These are phyloP conservation scores for Graphilbum fragrans DNA, from an alignment of 2,329 filamentous ascomycete species.

Conservation along the genomic window DNA sequence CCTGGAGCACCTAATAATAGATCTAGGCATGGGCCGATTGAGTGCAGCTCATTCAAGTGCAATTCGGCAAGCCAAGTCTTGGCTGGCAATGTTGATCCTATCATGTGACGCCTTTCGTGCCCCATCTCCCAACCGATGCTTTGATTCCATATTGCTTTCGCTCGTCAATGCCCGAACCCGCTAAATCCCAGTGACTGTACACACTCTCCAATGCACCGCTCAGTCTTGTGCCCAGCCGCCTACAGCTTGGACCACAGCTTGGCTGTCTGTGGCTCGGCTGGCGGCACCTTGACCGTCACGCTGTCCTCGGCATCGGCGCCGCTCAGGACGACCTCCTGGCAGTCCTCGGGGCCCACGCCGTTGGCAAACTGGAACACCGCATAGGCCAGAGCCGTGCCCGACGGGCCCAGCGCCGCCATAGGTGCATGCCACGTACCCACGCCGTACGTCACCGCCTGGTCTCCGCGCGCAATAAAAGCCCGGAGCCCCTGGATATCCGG, in stretches of 20 bases:
- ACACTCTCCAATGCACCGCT: background rate
- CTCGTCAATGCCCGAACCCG: too few relatives aligned
- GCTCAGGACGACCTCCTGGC: conserved; percentile 58
- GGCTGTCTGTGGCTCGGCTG: background rate
- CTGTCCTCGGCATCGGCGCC: conserved; percentile 1
- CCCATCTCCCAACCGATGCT: too few relatives aligned
- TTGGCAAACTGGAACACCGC: conserved; percentile 84
- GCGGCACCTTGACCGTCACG: conserved; percentile 1
- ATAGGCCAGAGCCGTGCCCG: conserved; percentile 58
- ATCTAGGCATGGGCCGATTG: too few relatives aligned
- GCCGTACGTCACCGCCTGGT: conserved; percentile 83
- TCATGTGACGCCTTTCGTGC: too few relatives aligned
- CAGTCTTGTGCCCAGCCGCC: too few relatives aligned
- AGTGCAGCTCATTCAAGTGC: too few relatives aligned
- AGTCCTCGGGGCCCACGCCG: conserved; percentile 72
- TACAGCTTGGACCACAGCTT: background rate
- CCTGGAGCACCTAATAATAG: too few relatives aligned
- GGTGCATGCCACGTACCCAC: conserved; percentile 93
- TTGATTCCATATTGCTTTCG: too few relatives aligned
- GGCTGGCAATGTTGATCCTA: too few relatives aligned
- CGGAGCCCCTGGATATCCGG: conserved; percentile 60
- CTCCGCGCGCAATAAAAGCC: conserved; percentile 67
- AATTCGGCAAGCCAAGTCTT: too few relatives aligned
- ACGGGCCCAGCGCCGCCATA: conserved; percentile 70
- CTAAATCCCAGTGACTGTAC: too few relatives aligned